Conservation (phyloP, 306 rosid genomes). For the Pyrus bretschneideri region DNA sequence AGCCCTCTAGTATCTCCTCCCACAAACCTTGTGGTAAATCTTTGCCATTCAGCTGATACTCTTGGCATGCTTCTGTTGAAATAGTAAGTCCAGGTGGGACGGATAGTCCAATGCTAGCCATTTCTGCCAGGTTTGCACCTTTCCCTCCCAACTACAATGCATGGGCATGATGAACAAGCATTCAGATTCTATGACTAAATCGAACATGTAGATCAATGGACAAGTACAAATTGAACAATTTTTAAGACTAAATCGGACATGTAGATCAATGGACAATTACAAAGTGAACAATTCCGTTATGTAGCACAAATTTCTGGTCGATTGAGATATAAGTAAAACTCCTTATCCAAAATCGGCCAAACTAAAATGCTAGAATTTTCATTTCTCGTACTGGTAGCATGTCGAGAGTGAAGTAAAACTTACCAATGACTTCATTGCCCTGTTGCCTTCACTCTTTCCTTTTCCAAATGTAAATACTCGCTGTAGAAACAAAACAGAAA, state of each 20-base stretch:
- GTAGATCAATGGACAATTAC: not conserved
- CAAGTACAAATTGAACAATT: not conserved
- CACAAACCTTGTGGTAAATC: constrained; percentile 57
- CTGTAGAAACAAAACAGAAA: constrained; percentile 39
- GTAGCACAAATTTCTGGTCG: not conserved
- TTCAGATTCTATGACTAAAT: not conserved
- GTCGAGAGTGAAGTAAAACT: constrained; percentile 18
- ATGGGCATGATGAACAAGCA: not conserved
- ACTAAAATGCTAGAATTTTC: not conserved
- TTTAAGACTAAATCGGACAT: not conserved
- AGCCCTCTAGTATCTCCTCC: constrained; percentile 78
- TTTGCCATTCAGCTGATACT: constrained; percentile 65
- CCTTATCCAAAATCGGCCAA: not conserved
- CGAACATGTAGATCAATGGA: not conserved
- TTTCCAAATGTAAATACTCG: constrained; percentile 88
- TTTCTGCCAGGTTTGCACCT: constrained; percentile 96
- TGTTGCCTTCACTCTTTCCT: constrained; percentile 90
- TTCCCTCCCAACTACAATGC: constrained; percentile 80
- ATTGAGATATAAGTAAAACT: not conserved
- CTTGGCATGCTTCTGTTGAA: constrained; percentile 96
- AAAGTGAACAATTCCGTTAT: not conserved
- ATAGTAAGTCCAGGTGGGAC: constrained; percentile 96
- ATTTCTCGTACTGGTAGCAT: not conserved
- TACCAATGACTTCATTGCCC: constrained; percentile 90
- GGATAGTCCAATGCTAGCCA: constrained; percentile 87